These are phyloP conservation scores for Raphanus hybrid DNA, from an alignment of 441 rosid species.

Conservation along the genomic window DNA sequence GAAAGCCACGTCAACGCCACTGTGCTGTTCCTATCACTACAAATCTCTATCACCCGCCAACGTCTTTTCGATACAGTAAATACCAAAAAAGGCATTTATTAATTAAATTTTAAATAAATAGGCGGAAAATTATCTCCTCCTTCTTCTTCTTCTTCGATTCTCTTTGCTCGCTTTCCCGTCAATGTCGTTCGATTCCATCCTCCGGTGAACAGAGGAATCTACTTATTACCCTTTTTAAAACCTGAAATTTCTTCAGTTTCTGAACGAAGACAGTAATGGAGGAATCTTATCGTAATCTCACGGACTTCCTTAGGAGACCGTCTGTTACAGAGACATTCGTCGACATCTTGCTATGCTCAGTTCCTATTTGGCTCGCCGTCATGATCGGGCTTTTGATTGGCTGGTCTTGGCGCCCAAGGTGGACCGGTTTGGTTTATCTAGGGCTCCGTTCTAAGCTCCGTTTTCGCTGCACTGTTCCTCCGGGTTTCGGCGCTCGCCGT, in stretches of 20 bases:
- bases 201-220: conserved; percentile 12
- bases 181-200: conserved; percentile 35
- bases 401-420: conserved; percentile 97
- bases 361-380: conserved; percentile 94
- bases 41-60: conserved; percentile 34
- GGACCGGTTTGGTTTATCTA: conserved; percentile 82
- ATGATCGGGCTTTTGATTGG: conserved; percentile 94
- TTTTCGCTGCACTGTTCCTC: conserved; percentile 80
- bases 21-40: conserved; percentile 24
- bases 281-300: conserved; percentile 60
- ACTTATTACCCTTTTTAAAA: conserved; percentile 2
- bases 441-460: conserved; percentile 76
- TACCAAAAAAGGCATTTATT: conserved; percentile 11
- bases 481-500: conserved; percentile 88
- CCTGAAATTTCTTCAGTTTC: not conserved
- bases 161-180: conserved; percentile 27
- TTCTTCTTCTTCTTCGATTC: conserved; percentile 14
- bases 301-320: conserved; percentile 62
- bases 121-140: not conserved
- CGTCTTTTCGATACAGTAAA: conserved; percentile 40
- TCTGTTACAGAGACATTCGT: conserved; percentile 80
- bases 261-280: conserved; percentile 54
- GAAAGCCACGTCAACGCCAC: conserved; percentile 34
- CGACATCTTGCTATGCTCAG: conserved; percentile 86
- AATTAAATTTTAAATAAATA: conserved; percentile 11